Base-by-base conservation (phyloP, 345 rosid species). In the Excoecaria cochinchinensis region DNA sequence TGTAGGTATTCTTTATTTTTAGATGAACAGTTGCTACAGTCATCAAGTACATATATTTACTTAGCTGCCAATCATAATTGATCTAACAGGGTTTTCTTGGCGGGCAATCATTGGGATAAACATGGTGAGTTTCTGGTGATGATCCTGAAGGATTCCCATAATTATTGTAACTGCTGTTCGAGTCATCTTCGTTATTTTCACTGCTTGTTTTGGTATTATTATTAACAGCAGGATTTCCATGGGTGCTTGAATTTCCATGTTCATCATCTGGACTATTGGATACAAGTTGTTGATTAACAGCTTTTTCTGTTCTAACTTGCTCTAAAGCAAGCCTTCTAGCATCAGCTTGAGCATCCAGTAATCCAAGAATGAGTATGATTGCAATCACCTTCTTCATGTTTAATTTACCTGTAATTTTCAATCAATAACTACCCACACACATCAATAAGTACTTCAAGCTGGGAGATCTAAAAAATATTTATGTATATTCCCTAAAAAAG, bases 131-230 rank as follows among this genome's bases (percentile, higher is more conserved):
- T 5, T 84, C 57, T n/a, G 79, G 55, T 4, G 81, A 67, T 72
- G 85, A 77, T 69, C 83, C 81, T 42, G 79, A 64, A 19, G 79
- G 78, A 55, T 69, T 74, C 17, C 77, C 81, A 39, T 77, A 77
- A 50, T 31, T 71, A 39, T 66, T 74, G 48, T 69, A 76, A 38
- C 74, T 58, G 67, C 47, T 42, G 69, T 79, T 77, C 3, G 38
- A 19, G n/a, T 74, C 81, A 47, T 79, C 83, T 62, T 73, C 72
- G 51, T 17, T 67, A 15, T 12, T 8, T 2, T 63, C 13, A 39
- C 1, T 42, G 13, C 52, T 24, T 38, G 17, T 51, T 25, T 57
- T 15, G 40, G 73, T 10, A 44, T 44, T 44, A 38, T 52, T 52
- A 8, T 66, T 38, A 21, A 57, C 21, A 25, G 55, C 64, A 47